Base-by-base conservation (phyloP, 2,329 filamentous ascomycete species). In the Dactylellina haptotyla region DNA sequence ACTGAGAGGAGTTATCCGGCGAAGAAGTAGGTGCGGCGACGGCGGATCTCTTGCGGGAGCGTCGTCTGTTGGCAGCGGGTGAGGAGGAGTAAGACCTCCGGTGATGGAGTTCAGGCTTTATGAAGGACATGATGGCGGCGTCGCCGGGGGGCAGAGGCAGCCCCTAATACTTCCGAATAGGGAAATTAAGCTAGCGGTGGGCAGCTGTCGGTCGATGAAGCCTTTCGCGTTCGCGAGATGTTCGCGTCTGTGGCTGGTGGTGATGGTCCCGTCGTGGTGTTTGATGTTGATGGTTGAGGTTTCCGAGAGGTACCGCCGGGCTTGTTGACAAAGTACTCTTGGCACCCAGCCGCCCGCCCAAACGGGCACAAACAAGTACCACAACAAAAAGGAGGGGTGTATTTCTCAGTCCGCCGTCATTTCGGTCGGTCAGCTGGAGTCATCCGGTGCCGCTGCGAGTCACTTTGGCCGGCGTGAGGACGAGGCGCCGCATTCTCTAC, bases 191-290 rank as follows among this genome's bases (percentile, higher is more conserved):
- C 46, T 18, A 46, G 16, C 18, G 14, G 12, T 1, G 41, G 14
- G 12, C 9, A 20, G 16, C 41, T 20, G 41, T 46, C 41, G 41
- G 41, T 46, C 41, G 41, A 46, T 46, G 41, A 46, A 59, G 32
- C 28, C 9, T 41, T n/a, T 72, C 67, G 67, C 59, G 67, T 64
- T 51, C 59, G 67, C 54, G 67, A 64, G 23, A 30, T 28, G 34
- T 65, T 58, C 67, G 67, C 37, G 67, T 61, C 34, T 72, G 67
- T 61, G 67, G 59, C 59, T 65, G 20, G 54, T 72, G 59, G 67
- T 46, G 67, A 65, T 65, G 53, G 48, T 30, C 8, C 18, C 46
- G 32, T 62, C 30, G 58, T 51, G 61, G 61, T 65, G 53, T 39
- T n/a, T 65, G 53, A 59, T 45, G 25, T 26, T 59, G 59, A 30